Percentiles rank a stretch among this genome's conserved stretches.
Conservation (phyloP, 768 basidiomycete genomes). For the Chalciporus chontae region DNA sequence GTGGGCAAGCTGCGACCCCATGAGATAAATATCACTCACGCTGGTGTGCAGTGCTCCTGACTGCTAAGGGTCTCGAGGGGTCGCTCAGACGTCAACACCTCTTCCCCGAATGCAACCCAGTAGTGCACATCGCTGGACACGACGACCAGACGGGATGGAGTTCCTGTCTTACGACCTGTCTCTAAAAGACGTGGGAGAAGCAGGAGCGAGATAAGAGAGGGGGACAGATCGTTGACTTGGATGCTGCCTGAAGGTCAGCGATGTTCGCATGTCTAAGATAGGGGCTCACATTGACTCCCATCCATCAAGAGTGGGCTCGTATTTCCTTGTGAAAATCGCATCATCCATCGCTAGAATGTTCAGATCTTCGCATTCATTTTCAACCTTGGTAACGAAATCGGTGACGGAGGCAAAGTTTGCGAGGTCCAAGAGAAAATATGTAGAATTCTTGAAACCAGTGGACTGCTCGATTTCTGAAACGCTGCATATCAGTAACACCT, state of each 20-base stretch:
- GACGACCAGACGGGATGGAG: conserved; percentile 22
- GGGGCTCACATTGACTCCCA: conserved; percentile 39
- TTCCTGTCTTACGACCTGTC: conserved; percentile 13
- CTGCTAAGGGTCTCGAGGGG: conserved; percentile 20
- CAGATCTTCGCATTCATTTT: conserved; percentile 19
- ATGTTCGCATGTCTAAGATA: not conserved
- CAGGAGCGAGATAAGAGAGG: conserved; percentile 24
- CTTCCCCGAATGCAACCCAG: conserved; percentile 8
- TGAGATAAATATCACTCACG: conserved; percentile 8
- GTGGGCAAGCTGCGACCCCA: not conserved
- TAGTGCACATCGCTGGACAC: conserved; percentile 27
- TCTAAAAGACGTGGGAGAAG: conserved; percentile 26
- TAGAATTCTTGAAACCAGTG: conserved; percentile 27
- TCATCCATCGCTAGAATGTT: conserved; percentile 45
- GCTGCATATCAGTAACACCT: not conserved
- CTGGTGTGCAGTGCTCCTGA: conserved; percentile 14
- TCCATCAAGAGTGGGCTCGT: conserved; percentile 34
- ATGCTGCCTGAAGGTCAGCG: conserved; percentile 13
- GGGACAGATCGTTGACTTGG: conserved; percentile 29
- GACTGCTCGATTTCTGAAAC: conserved; percentile 13
- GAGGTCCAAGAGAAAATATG: conserved; percentile 42
- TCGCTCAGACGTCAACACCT: conserved; percentile 9
- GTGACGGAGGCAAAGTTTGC: conserved; percentile 38
- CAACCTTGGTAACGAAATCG: conserved; percentile 32
- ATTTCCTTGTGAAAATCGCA: conserved; percentile 15